Evolutionary conservation across 164 flowering plant genomes (phyloP), one percentile per base, ranked within the genome.

Genomic region (Houttuynia cordata): DNA sequence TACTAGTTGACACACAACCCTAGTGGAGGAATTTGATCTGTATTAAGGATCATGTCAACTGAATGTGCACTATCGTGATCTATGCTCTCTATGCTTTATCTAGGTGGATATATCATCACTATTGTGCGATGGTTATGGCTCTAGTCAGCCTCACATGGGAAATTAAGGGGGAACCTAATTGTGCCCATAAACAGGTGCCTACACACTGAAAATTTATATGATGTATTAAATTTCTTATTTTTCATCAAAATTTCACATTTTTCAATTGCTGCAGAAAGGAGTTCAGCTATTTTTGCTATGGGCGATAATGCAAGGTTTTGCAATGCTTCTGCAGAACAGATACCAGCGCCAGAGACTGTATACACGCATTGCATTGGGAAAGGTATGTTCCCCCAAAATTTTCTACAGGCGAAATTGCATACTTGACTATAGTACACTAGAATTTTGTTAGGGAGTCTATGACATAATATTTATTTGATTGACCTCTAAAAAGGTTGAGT

Each of bases 41-140:
- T n/a, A 12, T 12, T 12, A 45, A 12, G 17, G 17, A 45, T 45
- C 14, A 45, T 45, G 14, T 45, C 17, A 17, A 10, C 13, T 45
- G 17, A 12, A 14, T 17, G 17, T 12, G 49, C 49, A 45, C 49
- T 30, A 14, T 7, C 13, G 17, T 45, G 12, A 45, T 17, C 12
- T 30, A 30, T 45, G 49, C 17, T 45, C 1, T 45, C 14, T 45
- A 14, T 3, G 49, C 49, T 45, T 45, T 45, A 25, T 45, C 47
- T 80, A 90, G 99, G 99, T 93, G 99, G 99, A 83, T 93, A 74
- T 86, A 77, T 60, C 99, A 93, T 80, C 99, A 93, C 64, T 93
- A 93, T 63, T 88, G 81, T 80, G 97, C 97, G 24, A 84, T 88
- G 95, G 24, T 73, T 58, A 90, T 85, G 95, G 97, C 96, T 49